phyloP scores from a whole-genome alignment of 441 rosid genomes.

The Jatropha podagrica region DNA sequence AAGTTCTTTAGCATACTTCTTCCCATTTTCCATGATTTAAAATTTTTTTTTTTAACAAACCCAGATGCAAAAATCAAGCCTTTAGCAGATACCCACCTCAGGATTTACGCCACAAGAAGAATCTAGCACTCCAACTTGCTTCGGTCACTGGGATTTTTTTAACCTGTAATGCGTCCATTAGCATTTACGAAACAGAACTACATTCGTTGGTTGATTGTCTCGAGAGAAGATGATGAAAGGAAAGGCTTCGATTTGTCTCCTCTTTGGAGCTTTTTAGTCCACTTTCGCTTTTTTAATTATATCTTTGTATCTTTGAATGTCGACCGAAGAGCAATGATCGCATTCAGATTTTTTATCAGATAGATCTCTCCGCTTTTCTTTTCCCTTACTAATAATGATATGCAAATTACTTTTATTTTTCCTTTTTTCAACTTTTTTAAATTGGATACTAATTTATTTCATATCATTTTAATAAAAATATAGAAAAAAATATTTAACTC shows the following conservation, averaged over 20 bases:
- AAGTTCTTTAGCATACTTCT: constrained; percentile 46
- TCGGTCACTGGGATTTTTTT: not conserved
- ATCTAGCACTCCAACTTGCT: not conserved
- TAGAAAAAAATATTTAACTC: no score
- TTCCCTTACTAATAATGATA: no score
- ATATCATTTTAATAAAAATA: no score
- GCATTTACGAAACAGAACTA: not conserved
- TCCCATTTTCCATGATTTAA: constrained; percentile 42
- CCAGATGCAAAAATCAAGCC: not conserved
- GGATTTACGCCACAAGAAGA: constrained; percentile 1
- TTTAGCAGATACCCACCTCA: constrained; percentile 10
- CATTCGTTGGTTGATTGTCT: not conserved
- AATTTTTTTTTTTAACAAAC: not conserved
- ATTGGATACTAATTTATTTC: no score
- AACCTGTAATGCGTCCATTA: not conserved
- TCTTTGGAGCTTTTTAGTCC: not conserved
- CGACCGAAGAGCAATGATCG: not conserved
- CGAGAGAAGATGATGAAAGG: not conserved
- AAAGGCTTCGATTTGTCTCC: not conserved
- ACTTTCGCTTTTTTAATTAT: not conserved
- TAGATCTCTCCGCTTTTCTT: no score
- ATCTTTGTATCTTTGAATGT: not conserved
- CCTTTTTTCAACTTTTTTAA: no score
- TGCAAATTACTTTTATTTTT: no score
- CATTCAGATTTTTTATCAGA: not conserved